Conservation (phyloP, 2,329 filamentous ascomycete genomes). For the Penicillium expansum region DNA sequence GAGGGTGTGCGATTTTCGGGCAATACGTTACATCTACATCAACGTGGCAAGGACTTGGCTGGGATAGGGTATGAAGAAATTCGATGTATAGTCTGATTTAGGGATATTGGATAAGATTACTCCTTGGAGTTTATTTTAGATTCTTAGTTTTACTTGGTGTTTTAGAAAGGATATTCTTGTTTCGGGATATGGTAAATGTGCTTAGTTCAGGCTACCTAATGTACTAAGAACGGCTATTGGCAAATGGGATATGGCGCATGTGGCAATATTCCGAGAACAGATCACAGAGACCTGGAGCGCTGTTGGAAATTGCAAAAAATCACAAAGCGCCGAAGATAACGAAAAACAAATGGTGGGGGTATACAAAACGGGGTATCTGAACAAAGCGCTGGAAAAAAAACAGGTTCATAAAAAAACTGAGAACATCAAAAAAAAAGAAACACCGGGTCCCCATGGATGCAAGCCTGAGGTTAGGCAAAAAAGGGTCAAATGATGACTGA, state of each 20-base stretch:
- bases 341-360: slow-evolving; percentile 6
- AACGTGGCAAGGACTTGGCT: slow-evolving; percentile 4
- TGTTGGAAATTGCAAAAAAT: neutral
- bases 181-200: neutral
- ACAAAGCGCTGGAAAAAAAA: slow-evolving; percentile 18
- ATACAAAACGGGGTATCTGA: slow-evolving; percentile 21
- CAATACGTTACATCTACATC: slow-evolving; percentile 3
- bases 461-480: slow-evolving; percentile 6
- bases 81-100: neutral
- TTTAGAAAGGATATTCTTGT: neutral
- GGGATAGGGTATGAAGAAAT: neutral
- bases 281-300: neutral
- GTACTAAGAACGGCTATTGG: slow-evolving; percentile 4
- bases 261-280: neutral
- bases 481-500: slow-evolving; percentile 5
- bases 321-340: neutral
- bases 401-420: slow-evolving; percentile 15
- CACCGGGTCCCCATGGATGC: slow-evolving; percentile 19
- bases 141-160: neutral
- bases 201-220: slow-evolving; percentile 7
- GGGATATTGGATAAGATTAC: neutral
- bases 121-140: neutral
- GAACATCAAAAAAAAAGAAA: slow-evolving; percentile 9
- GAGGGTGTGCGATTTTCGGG: neutral
- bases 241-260: slow-evolving; percentile 7